Conservation (phyloP, 2,329 filamentous ascomycete genomes). For the Cytospora mali region DNA sequence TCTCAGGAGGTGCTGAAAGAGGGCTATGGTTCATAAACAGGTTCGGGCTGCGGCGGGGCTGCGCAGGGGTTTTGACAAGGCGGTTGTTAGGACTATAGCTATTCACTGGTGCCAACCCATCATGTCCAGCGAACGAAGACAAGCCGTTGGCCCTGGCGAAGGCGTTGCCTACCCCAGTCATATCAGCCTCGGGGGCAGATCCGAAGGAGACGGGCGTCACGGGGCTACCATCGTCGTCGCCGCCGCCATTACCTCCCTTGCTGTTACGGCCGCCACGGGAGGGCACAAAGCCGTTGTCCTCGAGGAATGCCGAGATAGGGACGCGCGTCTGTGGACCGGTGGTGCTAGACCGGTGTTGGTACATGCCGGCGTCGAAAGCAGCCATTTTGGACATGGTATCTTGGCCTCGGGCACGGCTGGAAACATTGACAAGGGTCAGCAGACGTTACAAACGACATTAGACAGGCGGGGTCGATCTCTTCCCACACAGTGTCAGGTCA, state of each 20-base stretch:
- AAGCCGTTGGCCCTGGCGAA: background rate
- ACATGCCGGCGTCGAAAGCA: conserved; percentile 17
- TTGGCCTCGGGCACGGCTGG: conserved; percentile 17
- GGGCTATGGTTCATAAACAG: background rate
- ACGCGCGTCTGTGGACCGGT: conserved; percentile 9
- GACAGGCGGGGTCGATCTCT: too few species aligned
- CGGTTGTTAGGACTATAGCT: background rate
- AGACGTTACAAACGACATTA: background rate
- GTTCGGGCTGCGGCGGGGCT: background rate
- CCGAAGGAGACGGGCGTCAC: background rate
- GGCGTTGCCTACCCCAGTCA: background rate
- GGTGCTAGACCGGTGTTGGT: background rate
- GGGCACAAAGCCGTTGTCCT: conserved; percentile 16
- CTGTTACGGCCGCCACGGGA: background rate
- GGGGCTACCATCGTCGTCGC: background rate
- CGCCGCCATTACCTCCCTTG: too few species aligned
- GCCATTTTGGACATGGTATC: conserved; percentile 28
- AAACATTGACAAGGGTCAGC: background rate
- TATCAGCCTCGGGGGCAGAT: background rate
- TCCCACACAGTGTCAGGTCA: background rate
- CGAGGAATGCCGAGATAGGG: conserved; percentile 13
- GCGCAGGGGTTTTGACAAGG: background rate
- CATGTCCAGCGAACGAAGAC: too few species aligned
- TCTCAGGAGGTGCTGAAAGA: background rate
- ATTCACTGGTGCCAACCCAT: background rate